Evolutionary conservation across 257 asterid species (phyloP).

Genomic region (Eustoma russellianum): DNA sequence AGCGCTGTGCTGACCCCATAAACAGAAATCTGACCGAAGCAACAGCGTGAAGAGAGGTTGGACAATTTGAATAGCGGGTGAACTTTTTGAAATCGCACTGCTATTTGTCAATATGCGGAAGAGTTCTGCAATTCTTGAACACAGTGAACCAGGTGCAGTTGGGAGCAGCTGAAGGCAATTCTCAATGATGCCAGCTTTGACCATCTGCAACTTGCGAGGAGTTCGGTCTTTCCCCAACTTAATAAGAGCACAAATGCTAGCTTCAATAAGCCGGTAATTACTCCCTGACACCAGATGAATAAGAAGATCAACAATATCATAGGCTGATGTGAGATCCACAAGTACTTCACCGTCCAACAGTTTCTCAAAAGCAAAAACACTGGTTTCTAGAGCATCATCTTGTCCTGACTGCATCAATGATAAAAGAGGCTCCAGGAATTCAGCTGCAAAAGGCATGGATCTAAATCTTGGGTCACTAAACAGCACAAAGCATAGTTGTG

Average conservation of each 20-base stretch:
- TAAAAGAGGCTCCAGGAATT: constrained; percentile 59
- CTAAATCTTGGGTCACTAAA: constrained; percentile 48
- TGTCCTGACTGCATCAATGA: constrained; percentile 44
- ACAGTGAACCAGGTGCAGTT: constrained; percentile 53
- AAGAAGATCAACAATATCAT: constrained; percentile 57
- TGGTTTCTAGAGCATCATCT: constrained; percentile 56
- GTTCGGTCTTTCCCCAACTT: constrained; percentile 85
- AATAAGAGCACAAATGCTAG: constrained; percentile 66
- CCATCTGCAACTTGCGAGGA: constrained; percentile 85
- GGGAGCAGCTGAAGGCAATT: constrained; percentile 71
- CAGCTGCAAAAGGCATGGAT: constrained; percentile 41
- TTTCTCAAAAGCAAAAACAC: constrained; percentile 72
- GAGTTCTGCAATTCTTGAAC: constrained; percentile 74
- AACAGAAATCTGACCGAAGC: constrained; percentile 56
- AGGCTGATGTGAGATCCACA: constrained; percentile 46
- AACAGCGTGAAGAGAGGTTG: constrained; percentile 74
- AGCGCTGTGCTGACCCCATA: constrained; percentile 90
- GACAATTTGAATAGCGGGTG: constrained; percentile 52
- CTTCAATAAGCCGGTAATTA: constrained; percentile 63
- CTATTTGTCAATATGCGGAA: constrained; percentile 88
- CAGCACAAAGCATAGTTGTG: constrained; percentile 56
- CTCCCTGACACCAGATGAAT: constrained; percentile 62
- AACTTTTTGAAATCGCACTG: constrained; percentile 61
- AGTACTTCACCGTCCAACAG: constrained; percentile 67
- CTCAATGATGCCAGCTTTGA: constrained; percentile 68